Evolutionary conservation across 2,329 filamentous ascomycete species (phyloP).

Genomic region (Penicillium sp.): DNA sequence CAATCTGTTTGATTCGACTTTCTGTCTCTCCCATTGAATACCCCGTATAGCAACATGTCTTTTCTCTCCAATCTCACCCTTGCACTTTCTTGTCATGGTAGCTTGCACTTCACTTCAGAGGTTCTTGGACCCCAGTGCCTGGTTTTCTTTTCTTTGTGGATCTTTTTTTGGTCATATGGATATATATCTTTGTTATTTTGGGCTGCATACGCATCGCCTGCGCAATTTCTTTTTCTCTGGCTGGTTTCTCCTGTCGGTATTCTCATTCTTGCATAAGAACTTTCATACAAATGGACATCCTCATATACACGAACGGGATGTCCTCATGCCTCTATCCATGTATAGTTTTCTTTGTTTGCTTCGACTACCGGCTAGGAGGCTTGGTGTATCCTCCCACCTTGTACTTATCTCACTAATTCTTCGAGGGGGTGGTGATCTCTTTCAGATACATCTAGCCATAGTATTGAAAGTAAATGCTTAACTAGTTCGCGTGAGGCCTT

Average conservation of each 20-base stretch:
- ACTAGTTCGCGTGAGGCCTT: neutral
- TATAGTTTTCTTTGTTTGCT: neutral
- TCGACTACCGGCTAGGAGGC: neutral
- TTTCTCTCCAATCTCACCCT: constrained; percentile 1
- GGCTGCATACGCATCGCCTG: neutral
- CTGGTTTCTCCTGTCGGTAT: neutral
- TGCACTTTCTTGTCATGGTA: neutral
- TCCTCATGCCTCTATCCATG: constrained; percentile 9
- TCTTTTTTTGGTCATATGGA: neutral
- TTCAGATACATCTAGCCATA: neutral
- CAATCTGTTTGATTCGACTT: constrained; percentile 24
- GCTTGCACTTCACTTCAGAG: neutral
- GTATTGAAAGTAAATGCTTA: neutral
- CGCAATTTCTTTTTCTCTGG: neutral
- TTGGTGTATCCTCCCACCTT: neutral
- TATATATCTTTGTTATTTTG: neutral
- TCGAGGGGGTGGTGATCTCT: neutral
- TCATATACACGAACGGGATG: constrained; percentile 25
- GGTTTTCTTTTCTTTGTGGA: neutral
- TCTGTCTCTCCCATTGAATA: constrained; percentile 32
- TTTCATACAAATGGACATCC: constrained; percentile 17
- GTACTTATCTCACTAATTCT: neutral
- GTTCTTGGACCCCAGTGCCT: neutral
- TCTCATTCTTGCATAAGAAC: constrained; percentile 7
- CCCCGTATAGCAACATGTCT: constrained; percentile 30